A percentile compares a stretch with the other conserved stretches of the same genome.
phyloP scores from a whole-genome alignment of 768 basidiomycete genomes.

The Psilocybe cubensis region DNA sequence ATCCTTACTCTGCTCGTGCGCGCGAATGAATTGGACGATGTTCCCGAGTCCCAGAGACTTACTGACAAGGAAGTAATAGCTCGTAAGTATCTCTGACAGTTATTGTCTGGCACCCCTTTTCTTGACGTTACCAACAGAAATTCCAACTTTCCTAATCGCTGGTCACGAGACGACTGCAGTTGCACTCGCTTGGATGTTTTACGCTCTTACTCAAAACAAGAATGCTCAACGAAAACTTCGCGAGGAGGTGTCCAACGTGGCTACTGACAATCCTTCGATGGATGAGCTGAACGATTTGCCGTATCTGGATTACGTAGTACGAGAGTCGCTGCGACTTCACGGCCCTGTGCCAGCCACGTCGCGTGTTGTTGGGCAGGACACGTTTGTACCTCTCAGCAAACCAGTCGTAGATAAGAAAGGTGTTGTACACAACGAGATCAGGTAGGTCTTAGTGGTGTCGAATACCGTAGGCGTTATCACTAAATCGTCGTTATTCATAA shows the following conservation, averaged over 20 bases:
- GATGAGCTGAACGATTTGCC: constrained; percentile 66
- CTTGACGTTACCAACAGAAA: constrained; percentile 37
- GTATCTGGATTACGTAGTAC: constrained; percentile 66
- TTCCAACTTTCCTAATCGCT: constrained; percentile 56
- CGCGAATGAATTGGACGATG: constrained; percentile 61
- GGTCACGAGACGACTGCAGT: constrained; percentile 60
- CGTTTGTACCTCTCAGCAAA: constrained; percentile 49
- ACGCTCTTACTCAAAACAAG: constrained; percentile 49
- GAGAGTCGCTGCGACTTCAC: constrained; percentile 61
- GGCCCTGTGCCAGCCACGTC: constrained; percentile 49
- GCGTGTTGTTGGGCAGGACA: constrained; percentile 51
- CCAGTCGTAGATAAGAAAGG: constrained; percentile 52
- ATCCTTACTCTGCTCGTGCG: constrained; percentile 58
- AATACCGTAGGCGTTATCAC: background rate
- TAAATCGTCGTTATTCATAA: constrained; percentile 14
- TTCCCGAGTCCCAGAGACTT: constrained; percentile 52
- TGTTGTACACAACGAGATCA: constrained; percentile 36
- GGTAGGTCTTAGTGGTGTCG: constrained; percentile 26
- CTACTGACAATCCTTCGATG: constrained; percentile 64
- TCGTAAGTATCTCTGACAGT: constrained; percentile 33
- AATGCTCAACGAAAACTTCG: constrained; percentile 58
- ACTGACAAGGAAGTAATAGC: constrained; percentile 61
- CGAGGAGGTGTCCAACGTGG: constrained; percentile 52
- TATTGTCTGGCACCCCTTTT: background rate
- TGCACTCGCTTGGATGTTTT: constrained; percentile 60